Percentiles rank a stretch among this genome's conserved stretches.
phyloP scores from a whole-genome alignment of 2,329 filamentous ascomycete genomes.

The Furcasterigmium sp. region DNA sequence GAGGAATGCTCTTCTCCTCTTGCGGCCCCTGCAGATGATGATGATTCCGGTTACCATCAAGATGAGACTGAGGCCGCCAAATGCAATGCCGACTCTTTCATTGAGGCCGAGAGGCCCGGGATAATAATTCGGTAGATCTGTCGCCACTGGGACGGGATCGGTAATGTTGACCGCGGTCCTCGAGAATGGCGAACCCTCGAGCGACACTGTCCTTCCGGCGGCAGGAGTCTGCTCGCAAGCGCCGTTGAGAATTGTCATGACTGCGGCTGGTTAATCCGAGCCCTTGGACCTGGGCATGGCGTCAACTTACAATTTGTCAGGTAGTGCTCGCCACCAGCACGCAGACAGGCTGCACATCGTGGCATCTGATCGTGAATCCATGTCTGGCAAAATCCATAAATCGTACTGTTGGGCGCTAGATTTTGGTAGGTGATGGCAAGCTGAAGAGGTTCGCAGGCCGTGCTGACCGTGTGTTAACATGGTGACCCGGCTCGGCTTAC shows the following conservation, averaged over 20 bases:
- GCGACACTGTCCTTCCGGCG: conserved; percentile 39
- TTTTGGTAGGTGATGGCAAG: conserved; percentile 43
- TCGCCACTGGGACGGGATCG: conserved; percentile 35
- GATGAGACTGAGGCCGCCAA: conserved; percentile 42
- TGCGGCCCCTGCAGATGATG: conserved; percentile 52
- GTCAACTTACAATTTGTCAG: conserved; percentile 47
- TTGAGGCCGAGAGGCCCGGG: conserved; percentile 44
- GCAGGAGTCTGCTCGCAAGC: conserved; percentile 49
- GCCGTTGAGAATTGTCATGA: conserved; percentile 46
- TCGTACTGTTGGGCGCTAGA: conserved; percentile 35
- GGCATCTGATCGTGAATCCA: conserved; percentile 35
- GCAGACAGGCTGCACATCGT: conserved; percentile 45
- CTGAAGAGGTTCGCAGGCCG: conserved; percentile 45
- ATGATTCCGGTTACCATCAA: conserved; percentile 43
- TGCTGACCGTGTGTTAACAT: conserved; percentile 25
- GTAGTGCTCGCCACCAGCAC: conserved; percentile 27
- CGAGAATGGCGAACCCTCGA: conserved; percentile 50
- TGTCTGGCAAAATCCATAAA: conserved; percentile 48
- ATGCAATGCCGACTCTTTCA: conserved; percentile 53
- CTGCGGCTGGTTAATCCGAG: conserved; percentile 19
- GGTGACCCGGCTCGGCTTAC: background rate
- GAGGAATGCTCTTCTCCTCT: conserved; percentile 47
- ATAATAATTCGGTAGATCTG: conserved; percentile 35
- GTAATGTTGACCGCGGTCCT: conserved; percentile 41
- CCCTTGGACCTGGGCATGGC: background rate